Base-by-base conservation (phyloP, 768 basidiomycete species). In the Lactarius hatsudake region DNA sequence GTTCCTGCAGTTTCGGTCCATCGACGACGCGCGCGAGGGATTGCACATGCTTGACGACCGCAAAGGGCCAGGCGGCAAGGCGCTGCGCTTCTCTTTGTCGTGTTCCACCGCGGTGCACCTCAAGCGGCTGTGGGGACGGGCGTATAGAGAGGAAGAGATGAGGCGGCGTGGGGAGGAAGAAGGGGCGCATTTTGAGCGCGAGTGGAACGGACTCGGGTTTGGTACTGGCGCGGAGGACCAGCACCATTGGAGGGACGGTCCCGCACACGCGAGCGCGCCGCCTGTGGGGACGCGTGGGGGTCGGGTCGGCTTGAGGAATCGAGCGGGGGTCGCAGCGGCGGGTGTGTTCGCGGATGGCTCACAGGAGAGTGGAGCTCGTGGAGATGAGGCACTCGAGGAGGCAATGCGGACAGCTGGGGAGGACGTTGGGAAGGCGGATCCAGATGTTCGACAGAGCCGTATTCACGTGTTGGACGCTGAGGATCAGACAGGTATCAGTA, bases 241-340 rank as follows among this genome's bases (percentile, higher is more conserved):
- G 18, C n/a, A n/a, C 0, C 13, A 7, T 45, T 3, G n/a, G 26
- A 36, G 15, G 6, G 23, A 34, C 1, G 36, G 2, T 5, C 20
- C 13, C 15, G n/a, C 2, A 13, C 12, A 38, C 15, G 13, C n/a
- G 58, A 20, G 12, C 17, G 28, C 9, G 45, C 12, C 8, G 8
- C 45, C n/a, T 4, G 42, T 59, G 6, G 64, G 64, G 28, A 65
- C 64, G 42, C 64, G 64, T 7, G 63, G 63, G 15, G 63, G 63
- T 30, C 57, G 63, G n/a, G 32, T 32, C 9, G 17, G 12, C 32
- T 43, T 57, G n/a, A 15, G 26, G 20, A n/a, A 2, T 13, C 34
- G 43, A 3, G 28, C 42, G 38, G 10, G 12, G 8, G 42, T 28
- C 15, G 42, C 18, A 10, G 59, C 0, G 3, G 15, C n/a, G 17